Percentiles rank a stretch among this genome's conserved stretches.
These are phyloP conservation scores for Tolypocladium album DNA, from an alignment of 2,329 filamentous ascomycete species.

Conservation along the genomic window DNA sequence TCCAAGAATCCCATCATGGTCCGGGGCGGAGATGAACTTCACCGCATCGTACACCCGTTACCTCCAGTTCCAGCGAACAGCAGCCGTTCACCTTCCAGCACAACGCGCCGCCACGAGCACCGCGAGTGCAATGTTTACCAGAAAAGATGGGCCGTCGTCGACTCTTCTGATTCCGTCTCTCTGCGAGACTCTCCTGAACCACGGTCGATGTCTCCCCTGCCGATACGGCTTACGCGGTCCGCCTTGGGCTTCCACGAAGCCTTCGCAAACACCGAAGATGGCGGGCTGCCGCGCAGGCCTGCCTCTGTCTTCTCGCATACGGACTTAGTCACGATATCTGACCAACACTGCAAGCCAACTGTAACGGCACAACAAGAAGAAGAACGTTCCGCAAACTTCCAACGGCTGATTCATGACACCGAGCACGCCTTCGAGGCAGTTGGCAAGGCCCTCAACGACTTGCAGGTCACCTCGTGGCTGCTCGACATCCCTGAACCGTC, in stretches of 20 bases:
- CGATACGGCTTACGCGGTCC: not conserved
- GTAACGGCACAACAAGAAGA: conserved; percentile 1
- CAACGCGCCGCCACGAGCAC: not conserved
- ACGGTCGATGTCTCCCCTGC: not conserved
- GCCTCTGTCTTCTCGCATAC: not conserved
- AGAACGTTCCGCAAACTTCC: conserved; percentile 24
- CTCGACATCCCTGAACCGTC: conserved; percentile 6
- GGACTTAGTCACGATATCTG: not conserved
- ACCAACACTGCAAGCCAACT: not conserved
- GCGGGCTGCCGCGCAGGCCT: not conserved
- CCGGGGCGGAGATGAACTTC: conserved; percentile 25
- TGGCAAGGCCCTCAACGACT: conserved; percentile 28
- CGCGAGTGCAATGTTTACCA: not conserved
- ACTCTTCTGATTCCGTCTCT: not conserved
- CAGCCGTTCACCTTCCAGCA: not conserved
- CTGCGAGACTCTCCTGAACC: not conserved
- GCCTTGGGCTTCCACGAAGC: not conserved
- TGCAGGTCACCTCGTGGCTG: conserved; percentile 16
- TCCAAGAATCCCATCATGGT: conserved; percentile 11
- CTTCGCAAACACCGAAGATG: not conserved
- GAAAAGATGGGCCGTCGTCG: not conserved
- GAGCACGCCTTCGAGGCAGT: conserved; percentile 39
- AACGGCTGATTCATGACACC: conserved; percentile 36
- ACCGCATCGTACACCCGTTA: conserved; percentile 25
- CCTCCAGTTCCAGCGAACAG: conserved; percentile 24